Evolutionary conservation across 1,284 basidiomycete genomes (phyloP).

Genomic region (Ceratobasidium sp.): DNA sequence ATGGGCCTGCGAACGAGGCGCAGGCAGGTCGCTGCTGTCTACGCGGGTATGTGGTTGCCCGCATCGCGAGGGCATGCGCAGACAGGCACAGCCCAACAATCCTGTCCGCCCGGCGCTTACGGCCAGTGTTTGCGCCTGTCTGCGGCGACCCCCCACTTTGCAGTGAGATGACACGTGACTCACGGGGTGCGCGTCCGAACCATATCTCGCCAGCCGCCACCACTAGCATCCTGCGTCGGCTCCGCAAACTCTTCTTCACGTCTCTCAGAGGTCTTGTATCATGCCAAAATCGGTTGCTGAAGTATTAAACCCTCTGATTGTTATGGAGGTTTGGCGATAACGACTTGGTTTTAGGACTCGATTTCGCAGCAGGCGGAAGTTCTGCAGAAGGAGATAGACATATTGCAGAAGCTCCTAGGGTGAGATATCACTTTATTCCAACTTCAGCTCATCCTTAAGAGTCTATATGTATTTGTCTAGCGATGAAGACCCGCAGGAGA

Average conservation of each 20-base stretch:
- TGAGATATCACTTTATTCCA: background rate
- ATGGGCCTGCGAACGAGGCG: background rate
- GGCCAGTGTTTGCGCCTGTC: background rate
- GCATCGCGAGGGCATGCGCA: background rate
- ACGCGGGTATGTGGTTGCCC: background rate
- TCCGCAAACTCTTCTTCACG: too few species aligned
- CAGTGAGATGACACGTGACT: background rate
- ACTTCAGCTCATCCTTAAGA: background rate
- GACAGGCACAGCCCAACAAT: background rate
- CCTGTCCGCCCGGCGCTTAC: slow-evolving; percentile 8
- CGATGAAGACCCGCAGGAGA: slow-evolving; percentile 67
- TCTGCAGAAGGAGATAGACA: slow-evolving; percentile 31
- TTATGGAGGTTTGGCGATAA: too few species aligned
- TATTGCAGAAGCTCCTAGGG: slow-evolving; percentile 26
- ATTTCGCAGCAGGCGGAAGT: slow-evolving; percentile 12
- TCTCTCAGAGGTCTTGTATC: too few species aligned
- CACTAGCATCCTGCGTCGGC: too few species aligned
- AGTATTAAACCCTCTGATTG: too few species aligned
- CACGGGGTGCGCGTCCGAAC: too few species aligned
- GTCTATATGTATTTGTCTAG: background rate
- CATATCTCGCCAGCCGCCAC: too few species aligned
- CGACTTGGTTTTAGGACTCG: background rate
- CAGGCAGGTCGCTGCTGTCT: background rate
- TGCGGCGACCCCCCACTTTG: slow-evolving; percentile 2
- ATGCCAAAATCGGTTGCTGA: too few species aligned